Base-by-base conservation (phyloP, 2,329 filamentous ascomycete genomes). In the Aspergillus uvarum region DNA sequence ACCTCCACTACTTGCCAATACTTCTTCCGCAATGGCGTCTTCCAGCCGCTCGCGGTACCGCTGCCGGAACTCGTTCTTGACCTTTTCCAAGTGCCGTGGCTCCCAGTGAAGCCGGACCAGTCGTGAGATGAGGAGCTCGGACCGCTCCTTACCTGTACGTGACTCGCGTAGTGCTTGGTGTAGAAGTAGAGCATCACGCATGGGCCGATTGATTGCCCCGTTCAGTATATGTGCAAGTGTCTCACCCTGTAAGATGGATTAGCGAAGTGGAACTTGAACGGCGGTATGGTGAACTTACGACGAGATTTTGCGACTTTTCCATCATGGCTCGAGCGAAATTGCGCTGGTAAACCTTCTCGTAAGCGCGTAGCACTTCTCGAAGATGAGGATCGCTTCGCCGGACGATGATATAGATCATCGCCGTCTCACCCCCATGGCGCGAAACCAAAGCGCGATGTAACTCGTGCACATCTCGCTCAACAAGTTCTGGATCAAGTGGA, bases 21-120 rank as follows among this genome's bases (percentile, higher is more conserved):
- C 90, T 47, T 89, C 89, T 55, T 92, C 89, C 51, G 85, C 84
- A 42, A 99, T 87, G 48, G 91, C 91, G 50, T 91, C 87, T 71
- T 92, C 87, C 64, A 98, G 82, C 50, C 89, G 85, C 54, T 83
- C 80, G 5, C 85, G 83, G 75, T 97, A 97, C 62, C 92, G 87
- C 63, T 89, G 86, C 59, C 85, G 83, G 76, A 92, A 99, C 63
- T 92, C 90, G 32, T 79, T 78, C 82, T 96, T 96, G 56, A 98
- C 86, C 21, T 85, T 83, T 60, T 87, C 85, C 78, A 98, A 83
- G 76, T 98, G 94, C 64, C 84, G 78, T 4, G 89, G 85, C 70
- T 98, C 93, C 95, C 95, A 98, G 77, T 98, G 95, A 74, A 94
- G 87, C 32, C 95, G 85, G 48, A 97, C 91, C 1, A 98, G 83